These are phyloP conservation scores for Heliosperma pusillum DNA, from an alignment of 148 eudicot genomes.

Conservation along the genomic window DNA sequence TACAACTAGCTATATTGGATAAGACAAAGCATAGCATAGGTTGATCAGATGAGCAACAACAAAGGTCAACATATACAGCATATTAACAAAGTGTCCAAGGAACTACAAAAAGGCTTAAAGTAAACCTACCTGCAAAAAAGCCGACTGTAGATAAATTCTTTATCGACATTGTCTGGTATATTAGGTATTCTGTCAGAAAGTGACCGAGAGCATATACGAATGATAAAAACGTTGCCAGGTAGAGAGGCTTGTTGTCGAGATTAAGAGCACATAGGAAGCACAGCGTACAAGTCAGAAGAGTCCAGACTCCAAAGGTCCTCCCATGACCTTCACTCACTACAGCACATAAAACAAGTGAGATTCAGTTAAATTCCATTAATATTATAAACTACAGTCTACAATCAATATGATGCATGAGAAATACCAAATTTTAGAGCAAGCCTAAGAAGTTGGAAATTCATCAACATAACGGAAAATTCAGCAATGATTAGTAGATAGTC, in stretches of 20 bases:
- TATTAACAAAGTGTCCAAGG: neutral
- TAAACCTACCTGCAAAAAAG: slow-evolving; percentile 75
- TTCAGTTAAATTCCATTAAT: neutral
- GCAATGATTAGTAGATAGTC: too few relatives aligned
- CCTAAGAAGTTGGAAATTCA: neutral
- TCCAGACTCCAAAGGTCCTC: slow-evolving; percentile 94
- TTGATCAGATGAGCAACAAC: neutral
- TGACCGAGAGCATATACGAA: slow-evolving; percentile 88
- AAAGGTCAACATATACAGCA: neutral
- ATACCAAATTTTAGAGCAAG: neutral
- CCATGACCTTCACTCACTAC: slow-evolving; percentile 96
- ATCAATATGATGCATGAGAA: neutral
- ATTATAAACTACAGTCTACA: neutral
- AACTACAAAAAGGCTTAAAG: slow-evolving; percentile 3
- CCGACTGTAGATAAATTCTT: slow-evolving; percentile 78
- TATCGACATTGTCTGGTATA: slow-evolving; percentile 77
- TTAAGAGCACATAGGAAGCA: slow-evolving; percentile 89
- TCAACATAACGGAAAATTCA: neutral
- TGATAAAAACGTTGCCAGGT: slow-evolving; percentile 70
- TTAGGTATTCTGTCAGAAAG: slow-evolving; percentile 74
- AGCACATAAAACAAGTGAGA: slow-evolving; percentile 20
- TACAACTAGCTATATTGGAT: too few relatives aligned
- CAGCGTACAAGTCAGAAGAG: slow-evolving; percentile 90
- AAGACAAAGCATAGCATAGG: neutral
- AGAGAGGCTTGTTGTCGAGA: slow-evolving; percentile 90